Evolutionary conservation across 345 rosid species (phyloP), one percentile per base, ranked within the genome.

Genomic region (Streptanthus diversifolius): DNA sequence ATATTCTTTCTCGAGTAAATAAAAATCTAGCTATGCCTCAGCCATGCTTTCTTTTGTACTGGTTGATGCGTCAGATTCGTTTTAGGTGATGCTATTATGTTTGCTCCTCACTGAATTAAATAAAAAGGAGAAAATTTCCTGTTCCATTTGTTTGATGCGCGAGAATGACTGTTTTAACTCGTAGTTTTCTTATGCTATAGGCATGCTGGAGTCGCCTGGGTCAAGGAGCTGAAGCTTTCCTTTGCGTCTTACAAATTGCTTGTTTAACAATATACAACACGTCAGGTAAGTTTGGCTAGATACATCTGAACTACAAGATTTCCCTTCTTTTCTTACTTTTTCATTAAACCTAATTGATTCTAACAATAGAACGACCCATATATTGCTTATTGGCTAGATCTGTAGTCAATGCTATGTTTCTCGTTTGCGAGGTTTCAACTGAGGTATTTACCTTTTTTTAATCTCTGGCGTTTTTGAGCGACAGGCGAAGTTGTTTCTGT

Each of bases 151-250:
- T 54, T 75, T 61, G 54, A 41, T 74, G 33, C 29, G 22, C 12
- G 51, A 40, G 21, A 62, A 41, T 40, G 48, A 70, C 43, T 24
- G 71, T 27, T 66, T 17, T 27, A 59, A 58, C 73, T 64, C 13
- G 18, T 44, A 70, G 51, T 10, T 51, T 78, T 66, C 61, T 64
- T 63, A 27, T 56, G 73, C 51, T 68, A 5, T 73, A 93, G 99
- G 96, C 84, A 51, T 91, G 97, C 76, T 95, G 99, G 99, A 88
- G 91, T 82, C 89, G 75, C 66, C 52, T 91, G 44, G 89, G 87
- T 72, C 87, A 79, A 67, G 74, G 55, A 40, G 73, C 85, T 3
- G 96, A 87, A 72, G 85, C 95, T 65, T 75, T 75, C 72, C 95
- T 93, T 43, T 95, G 99, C 70, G 83, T 88, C 72, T 84, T 95